A percentile compares a stretch with the other conserved stretches of the same genome.
These are phyloP conservation scores for Boletus rufocinnamomeus DNA, from an alignment of 768 basidiomycete species.

Conservation along the genomic window DNA sequence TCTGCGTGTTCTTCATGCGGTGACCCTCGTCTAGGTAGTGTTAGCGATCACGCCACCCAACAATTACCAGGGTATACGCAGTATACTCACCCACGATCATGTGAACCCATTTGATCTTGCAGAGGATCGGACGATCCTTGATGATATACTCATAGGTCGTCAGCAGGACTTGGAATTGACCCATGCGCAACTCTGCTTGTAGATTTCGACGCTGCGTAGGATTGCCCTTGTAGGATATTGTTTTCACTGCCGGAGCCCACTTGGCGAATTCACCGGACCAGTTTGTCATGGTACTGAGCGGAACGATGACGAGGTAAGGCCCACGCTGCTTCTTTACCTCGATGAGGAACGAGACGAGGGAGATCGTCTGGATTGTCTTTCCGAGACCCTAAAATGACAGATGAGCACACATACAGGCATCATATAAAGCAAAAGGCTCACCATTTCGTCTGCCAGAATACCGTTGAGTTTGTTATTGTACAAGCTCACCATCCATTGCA, in stretches of 20 bases:
- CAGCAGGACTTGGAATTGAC: conserved; percentile 87
- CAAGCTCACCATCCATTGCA: conserved; percentile 98
- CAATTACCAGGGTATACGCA: conserved; percentile 31
- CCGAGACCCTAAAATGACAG: conserved; percentile 72
- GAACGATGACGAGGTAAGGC: conserved; percentile 94
- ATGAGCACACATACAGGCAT: conserved; percentile 12
- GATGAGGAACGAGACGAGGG: conserved; percentile 92
- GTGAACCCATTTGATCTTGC: conserved; percentile 93
- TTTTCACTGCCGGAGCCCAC: conserved; percentile 86
- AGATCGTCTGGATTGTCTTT: conserved; percentile 94
- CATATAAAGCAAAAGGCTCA: conserved; percentile 30
- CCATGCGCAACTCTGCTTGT: conserved; percentile 73
- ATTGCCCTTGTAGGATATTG: conserved; percentile 89
- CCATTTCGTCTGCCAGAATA: conserved; percentile 95
- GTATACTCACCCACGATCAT: conserved; percentile 84
- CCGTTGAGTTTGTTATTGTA: conserved; percentile 96
- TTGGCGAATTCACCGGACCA: conserved; percentile 98
- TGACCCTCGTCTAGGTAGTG: conserved; percentile 79
- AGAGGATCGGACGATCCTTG: conserved; percentile 88
- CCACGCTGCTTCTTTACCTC: conserved; percentile 89
- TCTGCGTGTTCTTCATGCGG: conserved; percentile 96
- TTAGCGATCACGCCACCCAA: conserved; percentile 5
- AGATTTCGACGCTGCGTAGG: conserved; percentile 78
- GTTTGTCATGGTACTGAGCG: conserved; percentile 94
- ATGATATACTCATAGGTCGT: conserved; percentile 99